These are phyloP conservation scores for Tagetes patula DNA, from an alignment of 129 eudicot species.

Conservation along the genomic window DNA sequence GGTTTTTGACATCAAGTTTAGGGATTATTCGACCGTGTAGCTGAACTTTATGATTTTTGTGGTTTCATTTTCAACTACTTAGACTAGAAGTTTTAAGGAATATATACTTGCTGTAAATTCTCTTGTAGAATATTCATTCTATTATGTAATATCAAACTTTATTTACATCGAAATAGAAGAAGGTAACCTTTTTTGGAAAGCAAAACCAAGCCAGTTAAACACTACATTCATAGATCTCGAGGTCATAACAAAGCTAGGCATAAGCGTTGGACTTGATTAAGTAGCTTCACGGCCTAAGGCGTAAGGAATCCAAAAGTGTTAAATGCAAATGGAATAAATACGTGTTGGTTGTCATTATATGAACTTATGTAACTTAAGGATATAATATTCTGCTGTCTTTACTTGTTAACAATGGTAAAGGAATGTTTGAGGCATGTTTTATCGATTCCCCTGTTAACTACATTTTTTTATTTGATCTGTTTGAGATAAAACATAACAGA, in stretches of 20 bases:
- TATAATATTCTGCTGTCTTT: not conserved
- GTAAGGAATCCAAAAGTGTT: no score
- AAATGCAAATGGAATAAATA: no score
- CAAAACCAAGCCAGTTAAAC: no score
- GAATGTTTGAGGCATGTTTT: not conserved
- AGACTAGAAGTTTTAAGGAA: not conserved
- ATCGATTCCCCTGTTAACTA: not conserved
- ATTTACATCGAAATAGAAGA: no score
- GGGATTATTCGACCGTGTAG: slow-evolving; percentile 5
- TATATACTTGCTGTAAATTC: slow-evolving; percentile 14
- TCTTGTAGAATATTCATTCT: not conserved
- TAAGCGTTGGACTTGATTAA: no score
- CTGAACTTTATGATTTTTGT: slow-evolving; percentile 5
- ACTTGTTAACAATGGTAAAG: not conserved
- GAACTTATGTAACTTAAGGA: not conserved
- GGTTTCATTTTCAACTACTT: not conserved
- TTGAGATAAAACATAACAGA: slow-evolving; percentile 8
- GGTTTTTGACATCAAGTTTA: slow-evolving; percentile 21
- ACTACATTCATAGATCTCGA: no score
- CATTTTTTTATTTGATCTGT: not conserved
- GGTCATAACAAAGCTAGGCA: no score
- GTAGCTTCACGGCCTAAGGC: no score
- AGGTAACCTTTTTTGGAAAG: no score
- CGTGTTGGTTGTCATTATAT: no score
- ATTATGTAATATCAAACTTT: no score